These are phyloP conservation scores for Nissolia schottii DNA, from an alignment of 306 rosid species.

Conservation along the genomic window DNA sequence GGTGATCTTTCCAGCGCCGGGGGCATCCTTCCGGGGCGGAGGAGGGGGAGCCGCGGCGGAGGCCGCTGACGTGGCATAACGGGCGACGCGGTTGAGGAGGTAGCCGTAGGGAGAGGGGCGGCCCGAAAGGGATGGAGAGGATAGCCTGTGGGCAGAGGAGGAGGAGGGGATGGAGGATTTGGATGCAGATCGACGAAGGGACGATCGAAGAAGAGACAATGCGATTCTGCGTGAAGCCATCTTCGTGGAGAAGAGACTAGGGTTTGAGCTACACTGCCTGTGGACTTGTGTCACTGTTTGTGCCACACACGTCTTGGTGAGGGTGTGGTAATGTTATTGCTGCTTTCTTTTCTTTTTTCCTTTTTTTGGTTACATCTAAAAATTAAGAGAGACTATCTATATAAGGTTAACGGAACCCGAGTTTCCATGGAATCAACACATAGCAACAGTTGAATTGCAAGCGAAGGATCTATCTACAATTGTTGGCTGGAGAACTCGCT, in stretches of 20 bases:
- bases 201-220: slow-evolving; percentile 68
- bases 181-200: slow-evolving; percentile 55
- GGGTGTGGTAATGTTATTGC: no score
- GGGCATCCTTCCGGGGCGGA: slow-evolving; percentile 37
- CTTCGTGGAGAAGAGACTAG: slow-evolving; percentile 35
- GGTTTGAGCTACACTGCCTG: slow-evolving; percentile 38
- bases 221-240: slow-evolving; percentile 87
- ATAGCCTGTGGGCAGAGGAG: slow-evolving; percentile 30
- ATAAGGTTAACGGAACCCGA: no score
- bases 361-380: no score
- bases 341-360: no score
- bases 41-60: slow-evolving; percentile 41
- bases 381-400: no score
- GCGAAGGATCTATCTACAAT: no score
- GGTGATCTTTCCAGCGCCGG: slow-evolving; percentile 57
- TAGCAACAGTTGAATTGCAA: no score
- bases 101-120: slow-evolving; percentile 70
- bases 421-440: no score
- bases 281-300: no score
- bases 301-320: no score
- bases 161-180: slow-evolving; percentile 55
- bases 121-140: slow-evolving; percentile 19
- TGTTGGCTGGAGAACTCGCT: no score
- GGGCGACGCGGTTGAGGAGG: slow-evolving; percentile 56
- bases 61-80: slow-evolving; percentile 66